A percentile compares a stretch with the other conserved stretches of the same genome.
Conservation (phyloP, 2,329 filamentous ascomycete species). For the Clonostachys sp. region DNA sequence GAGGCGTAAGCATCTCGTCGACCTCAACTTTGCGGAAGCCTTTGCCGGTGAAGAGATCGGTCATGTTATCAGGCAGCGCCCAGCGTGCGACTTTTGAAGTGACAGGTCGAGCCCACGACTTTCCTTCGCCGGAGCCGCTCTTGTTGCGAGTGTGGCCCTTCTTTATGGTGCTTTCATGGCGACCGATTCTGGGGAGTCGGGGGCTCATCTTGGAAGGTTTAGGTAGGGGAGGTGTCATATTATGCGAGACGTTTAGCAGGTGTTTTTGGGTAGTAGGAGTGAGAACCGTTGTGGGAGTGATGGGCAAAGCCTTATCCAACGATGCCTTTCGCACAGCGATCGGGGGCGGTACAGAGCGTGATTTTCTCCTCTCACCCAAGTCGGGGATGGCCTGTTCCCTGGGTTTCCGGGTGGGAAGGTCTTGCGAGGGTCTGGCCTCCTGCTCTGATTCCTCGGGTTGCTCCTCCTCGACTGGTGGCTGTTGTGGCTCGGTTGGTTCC, state of each 20-base stretch:
- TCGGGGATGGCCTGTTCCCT: neutral
- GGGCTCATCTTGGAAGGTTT: too few relatives aligned
- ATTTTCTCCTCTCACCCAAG: neutral
- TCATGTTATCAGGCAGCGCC: constrained; percentile 51
- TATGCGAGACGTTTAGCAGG: neutral
- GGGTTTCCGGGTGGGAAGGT: neutral
- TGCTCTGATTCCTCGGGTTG: neutral
- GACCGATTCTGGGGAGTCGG: too few relatives aligned
- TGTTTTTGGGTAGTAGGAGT: neutral
- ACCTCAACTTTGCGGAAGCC: constrained; percentile 51
- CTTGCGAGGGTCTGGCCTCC: neutral
- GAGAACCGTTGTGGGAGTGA: neutral
- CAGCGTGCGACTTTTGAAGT: constrained; percentile 30
- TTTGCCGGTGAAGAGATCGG: constrained; percentile 50
- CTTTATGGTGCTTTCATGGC: too few relatives aligned
- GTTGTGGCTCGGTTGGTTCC: too few relatives aligned
- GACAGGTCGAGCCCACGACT: too few relatives aligned
- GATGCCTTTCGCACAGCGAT: constrained; percentile 1
- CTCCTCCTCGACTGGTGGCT: too few relatives aligned
- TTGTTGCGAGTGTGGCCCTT: too few relatives aligned
- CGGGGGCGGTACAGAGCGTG: constrained; percentile 1
- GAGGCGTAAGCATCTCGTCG: constrained; percentile 54
- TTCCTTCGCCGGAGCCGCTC: too few relatives aligned
- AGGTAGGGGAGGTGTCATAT: neutral
- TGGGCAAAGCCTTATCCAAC: neutral